A percentile compares a stretch with the other conserved stretches of the same genome.
phyloP scores from a whole-genome alignment of 352 stramenopile species.

The Saprolegnia diclina region DNA sequence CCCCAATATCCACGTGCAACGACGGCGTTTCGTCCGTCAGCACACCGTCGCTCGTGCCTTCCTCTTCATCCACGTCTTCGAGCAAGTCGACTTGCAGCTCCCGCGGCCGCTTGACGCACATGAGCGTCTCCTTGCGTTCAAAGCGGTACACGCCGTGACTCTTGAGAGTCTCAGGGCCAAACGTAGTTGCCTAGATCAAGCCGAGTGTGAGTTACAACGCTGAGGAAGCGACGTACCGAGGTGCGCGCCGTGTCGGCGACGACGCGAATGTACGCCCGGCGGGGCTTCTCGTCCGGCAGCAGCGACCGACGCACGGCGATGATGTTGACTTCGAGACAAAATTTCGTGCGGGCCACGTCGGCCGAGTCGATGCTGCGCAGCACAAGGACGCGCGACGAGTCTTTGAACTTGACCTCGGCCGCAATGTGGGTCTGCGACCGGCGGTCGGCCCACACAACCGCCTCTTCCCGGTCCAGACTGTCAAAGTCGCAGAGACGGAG shows the following conservation, averaged over 20 bases:
- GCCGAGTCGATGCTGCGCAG: slow-evolving; percentile 57
- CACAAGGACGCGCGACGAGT: slow-evolving; percentile 71
- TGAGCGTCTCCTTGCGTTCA: neutral
- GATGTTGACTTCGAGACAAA: slow-evolving; percentile 79
- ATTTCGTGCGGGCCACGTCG: slow-evolving; percentile 39
- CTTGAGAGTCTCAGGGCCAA: neutral
- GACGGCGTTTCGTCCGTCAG: neutral
- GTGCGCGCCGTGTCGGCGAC: neutral
- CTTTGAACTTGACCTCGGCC: slow-evolving; percentile 70
- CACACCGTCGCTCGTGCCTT: too few species aligned
- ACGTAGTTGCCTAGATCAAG: neutral
- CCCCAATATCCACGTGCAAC: slow-evolving; percentile 2
- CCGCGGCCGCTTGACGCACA: slow-evolving; percentile 1
- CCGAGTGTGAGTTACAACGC: too few species aligned
- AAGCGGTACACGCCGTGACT: slow-evolving; percentile 18
- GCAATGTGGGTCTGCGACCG: slow-evolving; percentile 43
- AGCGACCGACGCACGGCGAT: slow-evolving; percentile 56
- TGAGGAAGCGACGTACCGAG: too few species aligned
- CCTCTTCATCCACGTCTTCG: neutral
- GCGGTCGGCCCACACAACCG: slow-evolving; percentile 68
- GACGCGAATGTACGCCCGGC: neutral
- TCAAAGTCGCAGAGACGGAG: slow-evolving; percentile 78
- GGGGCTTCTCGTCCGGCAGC: neutral
- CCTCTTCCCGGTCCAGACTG: slow-evolving; percentile 70
- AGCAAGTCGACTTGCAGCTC: slow-evolving; percentile 1